phyloP scores from a whole-genome alignment of 2,329 filamentous ascomycete species.

The Trichoderma hamatum region DNA sequence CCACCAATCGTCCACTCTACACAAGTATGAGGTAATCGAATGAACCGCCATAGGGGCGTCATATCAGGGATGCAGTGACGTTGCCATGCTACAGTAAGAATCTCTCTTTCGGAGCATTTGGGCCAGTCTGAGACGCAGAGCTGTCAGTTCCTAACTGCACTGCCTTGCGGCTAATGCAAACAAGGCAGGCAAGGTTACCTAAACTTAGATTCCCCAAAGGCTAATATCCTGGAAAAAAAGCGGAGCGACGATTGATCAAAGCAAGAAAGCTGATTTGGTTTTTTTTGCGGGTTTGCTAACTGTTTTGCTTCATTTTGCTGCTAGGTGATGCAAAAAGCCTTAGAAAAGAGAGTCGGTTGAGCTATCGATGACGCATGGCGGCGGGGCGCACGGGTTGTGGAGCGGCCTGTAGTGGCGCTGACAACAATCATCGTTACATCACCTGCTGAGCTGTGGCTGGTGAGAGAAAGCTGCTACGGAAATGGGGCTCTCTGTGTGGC shows the following conservation, averaged over 20 bases:
- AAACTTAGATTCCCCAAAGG: not conserved
- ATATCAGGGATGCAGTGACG: conserved; percentile 21
- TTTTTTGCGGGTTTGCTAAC: not conserved
- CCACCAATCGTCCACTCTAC: not conserved
- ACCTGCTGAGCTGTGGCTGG: conserved; percentile 23
- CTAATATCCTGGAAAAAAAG: not conserved
- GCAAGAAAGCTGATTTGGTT: not conserved
- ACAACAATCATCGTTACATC: conserved; percentile 24
- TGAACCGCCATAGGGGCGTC: conserved; percentile 7
- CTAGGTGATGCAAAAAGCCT: conserved; percentile 9
- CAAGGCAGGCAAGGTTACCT: not conserved
- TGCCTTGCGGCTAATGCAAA: not conserved
- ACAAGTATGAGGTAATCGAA: not conserved
- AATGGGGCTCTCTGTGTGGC: not conserved
- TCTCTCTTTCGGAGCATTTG: not conserved
- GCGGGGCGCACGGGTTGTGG: conserved; percentile 7
- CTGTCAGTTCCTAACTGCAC: not conserved
- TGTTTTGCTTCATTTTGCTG: not conserved
- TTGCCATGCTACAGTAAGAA: not conserved
- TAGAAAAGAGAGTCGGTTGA: not conserved
- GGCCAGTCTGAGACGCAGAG: not conserved
- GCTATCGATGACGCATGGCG: conserved; percentile 20
- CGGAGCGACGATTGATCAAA: not conserved
- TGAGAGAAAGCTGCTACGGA: not conserved
- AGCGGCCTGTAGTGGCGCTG: not conserved